Base-by-base conservation (phyloP, 2,329 filamentous ascomycete genomes). In the Verticillium nonalfalfae region DNA sequence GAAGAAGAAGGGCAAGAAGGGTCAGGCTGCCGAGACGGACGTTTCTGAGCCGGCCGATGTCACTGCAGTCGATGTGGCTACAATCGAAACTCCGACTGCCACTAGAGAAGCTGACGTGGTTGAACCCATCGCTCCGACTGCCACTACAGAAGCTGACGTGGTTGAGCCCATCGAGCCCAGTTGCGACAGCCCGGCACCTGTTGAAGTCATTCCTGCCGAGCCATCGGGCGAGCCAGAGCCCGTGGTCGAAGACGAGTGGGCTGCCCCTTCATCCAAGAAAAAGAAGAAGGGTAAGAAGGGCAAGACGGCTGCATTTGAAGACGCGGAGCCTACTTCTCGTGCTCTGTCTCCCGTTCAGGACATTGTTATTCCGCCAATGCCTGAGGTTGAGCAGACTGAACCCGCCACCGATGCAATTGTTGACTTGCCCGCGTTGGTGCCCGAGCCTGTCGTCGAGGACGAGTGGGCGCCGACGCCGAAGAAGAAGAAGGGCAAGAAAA, bases 1-100 rank as follows among this genome's bases (percentile, higher is more conserved):
- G 69, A 75, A 71, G 71, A 77, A 74, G 70, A 56, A 56, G 54
- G 56, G 56, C n/a, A 58, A 58, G 56, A 58, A 58, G 56, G 56
- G 56, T 36, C 45, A 58, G 13, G 36, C 14, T 3, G n/a, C 57
- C 9, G 26, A 45, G 13, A n/a, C 11, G 7, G 57, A 58, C 7
- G 50, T 18, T 31, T 50, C 57, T 2, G 38, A 39, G 26, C 38
- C 57, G 10, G 38, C 40, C 18, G n/a, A 7, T 26, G n/a, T 18
- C 40, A 50, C n/a, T 21, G 40, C n/a, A 26, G 40, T 18, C n/a
- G 40, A n/a, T 21, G 35, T 36, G 13, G 9, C 35, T 31, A 31
- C 26, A 31, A 5, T 31, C 5, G 26, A 4, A 31, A 31, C 26
- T 31, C 26, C 26, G 26, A 31, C 26, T 31, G 26, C 26, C 4